phyloP scores from a whole-genome alignment of 164 flowering plant genomes.

The Aristolochia fimbriata region DNA sequence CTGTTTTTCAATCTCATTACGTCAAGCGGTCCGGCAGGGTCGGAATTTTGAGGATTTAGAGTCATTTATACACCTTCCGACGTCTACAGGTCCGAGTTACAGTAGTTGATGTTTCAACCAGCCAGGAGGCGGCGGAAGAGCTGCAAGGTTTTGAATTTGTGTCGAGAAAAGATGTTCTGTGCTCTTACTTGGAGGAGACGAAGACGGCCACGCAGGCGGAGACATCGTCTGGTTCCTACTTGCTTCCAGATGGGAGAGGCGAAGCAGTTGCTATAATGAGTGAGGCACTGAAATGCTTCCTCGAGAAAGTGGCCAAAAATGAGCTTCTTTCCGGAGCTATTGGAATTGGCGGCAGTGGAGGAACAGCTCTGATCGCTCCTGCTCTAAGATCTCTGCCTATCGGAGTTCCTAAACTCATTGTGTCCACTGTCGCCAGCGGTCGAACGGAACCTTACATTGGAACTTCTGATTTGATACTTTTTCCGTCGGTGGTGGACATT shows the following conservation, averaged over 20 bases:
- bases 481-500: slow-evolving; percentile 90
- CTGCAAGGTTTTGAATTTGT: slow-evolving; percentile 44
- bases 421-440: slow-evolving; percentile 92
- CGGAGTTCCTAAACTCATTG: slow-evolving; percentile 76
- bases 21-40: too few species aligned
- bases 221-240: neutral
- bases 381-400: slow-evolving; percentile 67
- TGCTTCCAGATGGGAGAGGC: slow-evolving; percentile 70
- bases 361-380: slow-evolving; percentile 64
- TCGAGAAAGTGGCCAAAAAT: slow-evolving; percentile 29
- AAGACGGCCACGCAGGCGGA: slow-evolving; percentile 2
- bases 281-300: slow-evolving; percentile 40
- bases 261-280: slow-evolving; percentile 65
- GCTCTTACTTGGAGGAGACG: slow-evolving; percentile 21
- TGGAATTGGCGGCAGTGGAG: slow-evolving; percentile 95
- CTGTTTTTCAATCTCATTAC: too few species aligned
- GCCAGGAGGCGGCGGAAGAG: slow-evolving; percentile 23
- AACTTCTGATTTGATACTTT: slow-evolving; percentile 70
- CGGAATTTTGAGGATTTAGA: neutral
- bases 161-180: slow-evolving; percentile 50
- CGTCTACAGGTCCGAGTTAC: slow-evolving; percentile 49
- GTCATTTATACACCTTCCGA: neutral
- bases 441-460: slow-evolving; percentile 71
- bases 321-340: slow-evolving; percentile 53
- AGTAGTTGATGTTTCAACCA: slow-evolving; percentile 67